phyloP scores from a whole-genome alignment of 768 basidiomycete species.

The Rhodotorula toruloides region DNA sequence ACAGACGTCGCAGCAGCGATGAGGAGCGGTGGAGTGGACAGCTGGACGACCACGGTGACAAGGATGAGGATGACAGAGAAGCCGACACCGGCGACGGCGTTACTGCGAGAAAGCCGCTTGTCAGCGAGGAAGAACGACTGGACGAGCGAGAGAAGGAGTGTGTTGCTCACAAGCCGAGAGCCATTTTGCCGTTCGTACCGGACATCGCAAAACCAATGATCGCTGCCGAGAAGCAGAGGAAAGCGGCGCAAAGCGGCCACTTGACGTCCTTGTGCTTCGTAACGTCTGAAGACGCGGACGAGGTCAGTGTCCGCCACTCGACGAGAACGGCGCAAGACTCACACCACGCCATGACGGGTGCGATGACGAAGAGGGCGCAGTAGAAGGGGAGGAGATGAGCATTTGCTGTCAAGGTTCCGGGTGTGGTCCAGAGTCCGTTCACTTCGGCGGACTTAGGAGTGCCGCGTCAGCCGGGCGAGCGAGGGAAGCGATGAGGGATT shows the following conservation, averaged over 20 bases:
- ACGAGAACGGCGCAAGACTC: neutral
- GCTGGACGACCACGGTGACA: slow-evolving; percentile 12
- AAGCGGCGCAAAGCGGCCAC: slow-evolving; percentile 17
- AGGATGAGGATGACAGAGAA: slow-evolving; percentile 22
- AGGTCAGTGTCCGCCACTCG: neutral
- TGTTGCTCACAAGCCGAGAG: neutral
- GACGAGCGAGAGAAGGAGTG: neutral
- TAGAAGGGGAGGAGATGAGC: slow-evolving; percentile 15
- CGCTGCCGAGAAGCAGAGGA: slow-evolving; percentile 5
- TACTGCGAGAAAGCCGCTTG: neutral
- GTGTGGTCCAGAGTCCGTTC: slow-evolving; percentile 7
- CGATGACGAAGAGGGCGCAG: slow-evolving; percentile 13
- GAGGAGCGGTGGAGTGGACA: slow-evolving; percentile 20
- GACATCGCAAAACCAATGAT: neutral
- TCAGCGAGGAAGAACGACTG: neutral
- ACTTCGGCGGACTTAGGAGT: neutral
- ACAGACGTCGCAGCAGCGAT: slow-evolving; percentile 16
- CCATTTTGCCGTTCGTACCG: neutral
- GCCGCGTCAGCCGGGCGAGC: too few relatives aligned
- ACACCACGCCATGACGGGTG: slow-evolving; percentile 5
- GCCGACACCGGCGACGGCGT: slow-evolving; percentile 14
- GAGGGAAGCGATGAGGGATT: too few relatives aligned
- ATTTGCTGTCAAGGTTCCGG: slow-evolving; percentile 12
- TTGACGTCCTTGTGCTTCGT: slow-evolving; percentile 16
- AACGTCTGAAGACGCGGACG: neutral